Conservation (phyloP, 305 asterid genomes). For the Andrographis paniculata region DNA sequence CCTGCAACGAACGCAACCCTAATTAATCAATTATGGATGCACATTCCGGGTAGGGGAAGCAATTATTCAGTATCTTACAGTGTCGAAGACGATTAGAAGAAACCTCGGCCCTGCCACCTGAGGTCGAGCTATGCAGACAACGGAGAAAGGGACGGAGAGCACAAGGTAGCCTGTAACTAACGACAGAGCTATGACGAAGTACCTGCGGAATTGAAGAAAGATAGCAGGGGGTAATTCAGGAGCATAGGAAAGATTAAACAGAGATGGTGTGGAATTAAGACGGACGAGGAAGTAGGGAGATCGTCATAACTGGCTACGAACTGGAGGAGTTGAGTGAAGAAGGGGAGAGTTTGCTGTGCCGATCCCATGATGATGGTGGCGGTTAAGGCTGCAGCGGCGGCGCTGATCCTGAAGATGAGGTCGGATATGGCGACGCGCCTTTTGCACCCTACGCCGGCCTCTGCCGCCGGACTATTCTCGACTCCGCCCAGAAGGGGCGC, state of each 20-base stretch:
- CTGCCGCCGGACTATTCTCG: no score
- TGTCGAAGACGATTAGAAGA: slow-evolving; percentile 60
- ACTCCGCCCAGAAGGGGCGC: no score
- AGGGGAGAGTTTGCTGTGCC: slow-evolving; percentile 67
- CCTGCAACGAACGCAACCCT: slow-evolving; percentile 19
- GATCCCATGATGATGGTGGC: slow-evolving; percentile 74
- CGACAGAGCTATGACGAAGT: slow-evolving; percentile 62
- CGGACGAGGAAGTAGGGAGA: slow-evolving; percentile 69
- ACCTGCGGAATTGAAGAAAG: slow-evolving; percentile 25
- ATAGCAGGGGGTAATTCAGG: not conserved
- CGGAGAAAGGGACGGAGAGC: slow-evolving; percentile 73
- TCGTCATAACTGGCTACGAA: slow-evolving; percentile 76
- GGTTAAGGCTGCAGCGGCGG: slow-evolving; percentile 43
- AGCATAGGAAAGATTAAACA: not conserved
- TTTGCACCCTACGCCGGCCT: no score
- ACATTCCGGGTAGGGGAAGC: not conserved
- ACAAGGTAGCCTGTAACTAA: slow-evolving; percentile 65
- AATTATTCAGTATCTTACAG: slow-evolving; percentile 24
- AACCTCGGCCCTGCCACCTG: slow-evolving; percentile 41
- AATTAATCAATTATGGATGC: not conserved
- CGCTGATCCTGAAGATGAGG: slow-evolving; percentile 54
- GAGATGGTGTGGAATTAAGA: not conserved
- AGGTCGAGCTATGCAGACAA: slow-evolving; percentile 67
- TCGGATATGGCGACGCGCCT: slow-evolving; percentile 57
- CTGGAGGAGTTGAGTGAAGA: slow-evolving; percentile 72